Base-by-base conservation (phyloP, 352 stramenopile species). In the Phytophthora litchii region DNA sequence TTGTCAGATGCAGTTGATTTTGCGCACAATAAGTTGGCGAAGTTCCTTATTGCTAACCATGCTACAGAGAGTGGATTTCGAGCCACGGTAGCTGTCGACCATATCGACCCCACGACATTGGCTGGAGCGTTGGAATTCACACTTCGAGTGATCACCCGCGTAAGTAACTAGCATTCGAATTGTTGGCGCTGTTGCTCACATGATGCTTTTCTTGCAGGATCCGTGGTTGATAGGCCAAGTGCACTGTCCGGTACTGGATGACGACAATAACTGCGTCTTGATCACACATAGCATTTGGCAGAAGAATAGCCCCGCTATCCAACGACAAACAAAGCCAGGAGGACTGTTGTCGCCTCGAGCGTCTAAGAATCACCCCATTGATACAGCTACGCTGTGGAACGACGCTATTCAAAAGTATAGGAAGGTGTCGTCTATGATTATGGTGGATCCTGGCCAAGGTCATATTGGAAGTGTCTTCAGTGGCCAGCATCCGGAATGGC, bases 1-100 rank as follows among this genome's bases (percentile, higher is more conserved):
- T 59, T 94, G 13, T 86, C 83, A 0, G 85, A 94, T 43, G 85
- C 85, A 0, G 73, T 92, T 4, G 74, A 88, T 60, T 94, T 94
- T 55, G 83, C 83, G 0, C 85, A 94, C 59, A 91, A 91, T 47
- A 67, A 88, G 4, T 52, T 94, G 11, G 85, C 85, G 2, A 74
- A 79, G 17, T 89, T 87, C 21, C 54, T 94, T 0, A 80, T 86
- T 38, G 70, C 65, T 0, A 78, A 88, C 42, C 74, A 89, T 29
- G 84, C 78, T 7, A 86, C 74, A 3, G 80, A 89, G 43, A 86
- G 77, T 50, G 84, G 84, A 16, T 83, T 88, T 31, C 70, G 67
- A 16, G 66, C 72, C 3, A 79, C 75, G 3, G 73, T 88, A 25
- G 65, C 80, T 5, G 57, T 86, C 5, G 76, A 88, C 32, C 71